A percentile compares a stretch with the other conserved stretches of the same genome.
Evolutionary conservation across 108 stramenopile species (phyloP).

Genomic region (Cyclostephanos tholiformis): DNA sequence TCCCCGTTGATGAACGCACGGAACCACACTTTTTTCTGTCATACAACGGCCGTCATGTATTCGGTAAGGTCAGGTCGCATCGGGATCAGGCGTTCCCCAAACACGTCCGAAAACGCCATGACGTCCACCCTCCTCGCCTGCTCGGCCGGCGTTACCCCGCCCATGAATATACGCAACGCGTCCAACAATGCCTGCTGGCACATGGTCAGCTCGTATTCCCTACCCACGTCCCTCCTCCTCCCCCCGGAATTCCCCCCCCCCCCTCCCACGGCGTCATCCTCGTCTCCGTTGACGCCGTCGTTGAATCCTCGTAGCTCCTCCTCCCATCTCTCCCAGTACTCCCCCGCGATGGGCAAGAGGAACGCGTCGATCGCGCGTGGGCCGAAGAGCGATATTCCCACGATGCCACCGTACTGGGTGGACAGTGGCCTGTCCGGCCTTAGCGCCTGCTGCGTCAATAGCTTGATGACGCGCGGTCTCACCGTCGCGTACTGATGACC

Average conservation of each 20-base stretch:
- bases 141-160: constrained; percentile 40
- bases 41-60: constrained; percentile 56
- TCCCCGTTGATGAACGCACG: too few relatives aligned
- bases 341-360: constrained; percentile 64
- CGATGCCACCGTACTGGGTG: constrained; percentile 81
- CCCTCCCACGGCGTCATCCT: neutral
- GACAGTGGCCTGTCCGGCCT: constrained; percentile 46
- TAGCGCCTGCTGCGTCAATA: constrained; percentile 58
- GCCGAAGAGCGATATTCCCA: constrained; percentile 79
- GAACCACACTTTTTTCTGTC: too few relatives aligned
- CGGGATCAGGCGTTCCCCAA: constrained; percentile 72
- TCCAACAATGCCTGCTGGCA: constrained; percentile 77
- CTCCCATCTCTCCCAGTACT: constrained; percentile 77
- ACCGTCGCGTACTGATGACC: constrained; percentile 78
- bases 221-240: constrained; percentile 29
- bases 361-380: constrained; percentile 81
- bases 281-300: neutral
- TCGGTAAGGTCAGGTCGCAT: constrained; percentile 55
- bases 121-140: constrained; percentile 53
- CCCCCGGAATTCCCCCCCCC: neutral
- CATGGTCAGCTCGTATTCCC: constrained; percentile 61
- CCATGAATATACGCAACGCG: constrained; percentile 59
- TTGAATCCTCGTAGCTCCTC: constrained; percentile 19
- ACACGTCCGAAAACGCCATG: constrained; percentile 63
- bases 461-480: constrained; percentile 68